Evolutionary conservation across 108 stramenopile genomes (phyloP).

Genomic region (Skeletonema costatum): DNA sequence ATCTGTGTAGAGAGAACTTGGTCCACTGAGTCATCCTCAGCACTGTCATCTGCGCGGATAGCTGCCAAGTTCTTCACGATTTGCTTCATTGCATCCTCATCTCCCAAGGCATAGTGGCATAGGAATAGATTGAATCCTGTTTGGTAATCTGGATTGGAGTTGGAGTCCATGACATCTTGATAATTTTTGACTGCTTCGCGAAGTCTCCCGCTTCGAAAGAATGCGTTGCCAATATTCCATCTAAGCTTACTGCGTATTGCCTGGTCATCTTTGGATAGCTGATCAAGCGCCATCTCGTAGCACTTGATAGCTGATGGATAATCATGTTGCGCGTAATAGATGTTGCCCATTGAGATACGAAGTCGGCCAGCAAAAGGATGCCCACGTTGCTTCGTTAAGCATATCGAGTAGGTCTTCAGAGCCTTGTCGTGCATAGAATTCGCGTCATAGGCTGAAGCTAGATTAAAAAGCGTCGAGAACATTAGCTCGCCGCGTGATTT

Average conservation of each 20-base stretch:
- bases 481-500: constrained; percentile 76
- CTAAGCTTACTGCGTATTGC: constrained; percentile 71
- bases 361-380: constrained; percentile 54
- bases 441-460: constrained; percentile 73
- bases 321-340: constrained; percentile 78
- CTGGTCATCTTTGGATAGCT: constrained; percentile 69
- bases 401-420: constrained; percentile 61
- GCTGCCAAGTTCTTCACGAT: constrained; percentile 61
- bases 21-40: not conserved
- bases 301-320: constrained; percentile 84
- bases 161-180: constrained; percentile 70
- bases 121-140: constrained; percentile 86
- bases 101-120: constrained; percentile 86
- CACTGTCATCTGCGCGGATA: constrained; percentile 26
- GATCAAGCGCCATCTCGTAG: constrained; percentile 92
- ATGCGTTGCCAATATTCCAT: constrained; percentile 89
- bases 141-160: constrained; percentile 59
- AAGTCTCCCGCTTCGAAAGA: constrained; percentile 75
- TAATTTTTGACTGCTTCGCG: constrained; percentile 83
- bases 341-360: constrained; percentile 90
- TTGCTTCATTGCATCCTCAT: constrained; percentile 65
- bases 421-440: constrained; percentile 87
- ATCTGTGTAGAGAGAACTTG: not conserved
- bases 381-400: constrained; percentile 68
- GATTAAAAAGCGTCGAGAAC: constrained; percentile 78